Evolutionary conservation across 2,329 filamentous ascomycete species (phyloP), one percentile per base, ranked within the genome.

Genomic region (Nothopassalora personata): DNA sequence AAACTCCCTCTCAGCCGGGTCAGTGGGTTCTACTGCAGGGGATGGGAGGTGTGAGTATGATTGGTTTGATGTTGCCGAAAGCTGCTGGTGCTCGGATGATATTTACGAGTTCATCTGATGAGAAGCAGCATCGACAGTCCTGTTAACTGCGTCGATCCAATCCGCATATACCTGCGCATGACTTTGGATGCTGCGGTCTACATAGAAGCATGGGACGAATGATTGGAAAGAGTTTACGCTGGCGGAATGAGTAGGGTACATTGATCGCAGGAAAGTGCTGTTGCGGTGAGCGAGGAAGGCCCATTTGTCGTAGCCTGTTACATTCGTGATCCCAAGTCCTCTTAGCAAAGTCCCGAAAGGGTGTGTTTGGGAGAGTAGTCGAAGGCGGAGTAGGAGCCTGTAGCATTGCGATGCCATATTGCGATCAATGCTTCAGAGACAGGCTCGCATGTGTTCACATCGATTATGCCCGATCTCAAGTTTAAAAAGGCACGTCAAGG

Each of bases 331-430:
- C 31, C 59, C 59, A 8, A 53, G 28, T 27, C 54, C 36, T 4
- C 28, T 5, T 1, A 57, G 57, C 19, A 59, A 46, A 2, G 47
- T 53, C 28, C 31, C 33, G 23, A 57, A 57, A n/a, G 1, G 55
- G 55, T 5, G 55, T 59, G 33, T 59, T 62, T 7, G n/a, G 57
- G 60, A 36, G 52, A 47, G 15, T 54, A 34, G 4, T 47, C 54
- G 31, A 53, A 59, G 1, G 53, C 51, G n/a, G 47, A 53, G 33
- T 59, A 59, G 4, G 43, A 54, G 2, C 60, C 60, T 1, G 56
- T 59, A 31, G 56, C 50, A 33, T 62, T 62, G 39, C 60, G 59
- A 36, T 62, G 60, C 57, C 60, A 62, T 15, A 62, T 19, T 11
- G 49, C 52, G n/a, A 62, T 51, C 8, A 62, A 30, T 1, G 53